Evolutionary conservation across 345 rosid genomes (phyloP).

Genomic region (Heritiera fomes): DNA sequence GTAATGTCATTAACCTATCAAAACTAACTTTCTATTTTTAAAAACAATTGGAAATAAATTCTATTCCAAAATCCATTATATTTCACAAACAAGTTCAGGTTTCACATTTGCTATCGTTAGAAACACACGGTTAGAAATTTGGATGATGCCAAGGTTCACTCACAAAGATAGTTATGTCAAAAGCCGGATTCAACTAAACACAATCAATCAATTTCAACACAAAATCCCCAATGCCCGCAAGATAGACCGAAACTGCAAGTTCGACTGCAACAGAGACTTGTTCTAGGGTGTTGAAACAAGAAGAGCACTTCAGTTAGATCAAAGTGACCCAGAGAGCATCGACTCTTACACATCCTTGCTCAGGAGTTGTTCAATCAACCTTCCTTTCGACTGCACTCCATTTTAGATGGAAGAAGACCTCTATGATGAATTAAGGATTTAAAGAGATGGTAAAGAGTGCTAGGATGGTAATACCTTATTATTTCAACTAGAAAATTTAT

Average conservation of each 20-base stretch:
- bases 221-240: background rate
- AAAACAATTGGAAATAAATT: background rate
- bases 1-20: background rate
- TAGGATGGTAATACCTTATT: background rate
- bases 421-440: background rate
- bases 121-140: background rate
- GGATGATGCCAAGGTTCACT: background rate
- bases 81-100: background rate
- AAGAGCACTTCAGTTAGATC: background rate
- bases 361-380: background rate
- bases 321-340: background rate
- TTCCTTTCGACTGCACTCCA: background rate
- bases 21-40: background rate
- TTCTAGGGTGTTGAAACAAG: background rate
- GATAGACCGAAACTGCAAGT: background rate
- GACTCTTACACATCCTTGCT: background rate
- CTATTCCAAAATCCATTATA: background rate
- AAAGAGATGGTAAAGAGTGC: background rate
- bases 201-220: slow-evolving; percentile 14
- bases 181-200: slow-evolving; percentile 1
- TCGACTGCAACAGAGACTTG: background rate
- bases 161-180: background rate
- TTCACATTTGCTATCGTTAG: background rate
- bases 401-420: background rate
- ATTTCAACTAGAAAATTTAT: background rate